A percentile compares a stretch with the other conserved stretches of the same genome.
phyloP scores from a whole-genome alignment of 352 stramenopile genomes.

The Globisporangium abappressorium region DNA sequence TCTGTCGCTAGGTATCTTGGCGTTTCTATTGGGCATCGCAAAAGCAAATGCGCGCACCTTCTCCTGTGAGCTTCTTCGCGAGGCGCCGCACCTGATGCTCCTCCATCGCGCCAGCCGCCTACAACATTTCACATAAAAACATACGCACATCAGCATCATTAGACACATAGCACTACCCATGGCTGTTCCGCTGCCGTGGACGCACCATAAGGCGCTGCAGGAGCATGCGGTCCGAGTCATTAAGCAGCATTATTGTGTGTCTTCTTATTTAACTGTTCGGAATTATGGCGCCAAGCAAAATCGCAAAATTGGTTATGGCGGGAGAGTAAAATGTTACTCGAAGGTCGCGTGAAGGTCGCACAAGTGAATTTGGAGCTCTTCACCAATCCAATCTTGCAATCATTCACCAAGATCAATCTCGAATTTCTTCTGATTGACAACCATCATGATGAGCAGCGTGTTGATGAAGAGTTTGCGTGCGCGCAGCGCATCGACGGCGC shows the following conservation, averaged over 20 bases:
- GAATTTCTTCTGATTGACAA: not conserved
- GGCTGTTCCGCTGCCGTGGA: not conserved
- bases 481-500: not conserved
- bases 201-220: conserved; percentile 73
- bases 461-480: not conserved
- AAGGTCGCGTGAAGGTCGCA: conserved; percentile 3
- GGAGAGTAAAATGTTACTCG: not conserved
- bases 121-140: not conserved
- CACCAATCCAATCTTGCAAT: not conserved
- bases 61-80: conserved; percentile 55
- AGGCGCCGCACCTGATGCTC: conserved; percentile 54
- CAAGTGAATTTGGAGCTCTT: not conserved
- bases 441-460: conserved; percentile 2
- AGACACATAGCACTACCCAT: not conserved
- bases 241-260: conserved; percentile 38
- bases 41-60: conserved; percentile 34
- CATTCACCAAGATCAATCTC: conserved; percentile 3
- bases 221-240: conserved; percentile 68
- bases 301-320: not conserved
- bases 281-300: conserved; percentile 10
- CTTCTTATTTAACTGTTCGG: not conserved
- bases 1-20: not conserved
- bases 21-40: not conserved
- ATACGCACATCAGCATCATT: not conserved
- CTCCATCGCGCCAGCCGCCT: conserved; percentile 68